A percentile compares a stretch with the other conserved stretches of the same genome.
These are phyloP conservation scores for Aspergillus mulundensis DNA, from an alignment of 495 filamentous ascomycete species.

Conservation along the genomic window DNA sequence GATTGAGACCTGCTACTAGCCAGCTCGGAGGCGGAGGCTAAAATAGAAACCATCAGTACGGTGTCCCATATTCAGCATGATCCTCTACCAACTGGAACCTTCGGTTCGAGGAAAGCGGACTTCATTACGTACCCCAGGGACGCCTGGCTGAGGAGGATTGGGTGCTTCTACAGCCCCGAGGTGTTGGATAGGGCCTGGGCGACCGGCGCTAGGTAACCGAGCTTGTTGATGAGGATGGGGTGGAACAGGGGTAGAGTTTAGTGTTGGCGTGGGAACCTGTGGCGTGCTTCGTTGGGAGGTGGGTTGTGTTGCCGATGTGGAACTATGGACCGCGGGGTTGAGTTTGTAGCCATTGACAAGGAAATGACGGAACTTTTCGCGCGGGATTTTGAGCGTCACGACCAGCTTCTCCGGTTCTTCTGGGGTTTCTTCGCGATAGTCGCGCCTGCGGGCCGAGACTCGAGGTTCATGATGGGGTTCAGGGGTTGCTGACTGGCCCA, in stretches of 20 bases:
- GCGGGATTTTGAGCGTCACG: constrained; percentile 68
- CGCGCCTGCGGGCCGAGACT: constrained; percentile 58
- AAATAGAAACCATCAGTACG: constrained; percentile 20
- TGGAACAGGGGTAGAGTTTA: constrained; percentile 49
- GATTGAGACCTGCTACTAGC: constrained; percentile 63
- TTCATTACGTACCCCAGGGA: constrained; percentile 52
- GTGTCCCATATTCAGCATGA: not conserved
- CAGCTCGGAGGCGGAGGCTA: constrained; percentile 77
- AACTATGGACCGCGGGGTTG: constrained; percentile 14
- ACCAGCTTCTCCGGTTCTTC: constrained; percentile 60
- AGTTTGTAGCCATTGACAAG: constrained; percentile 47
- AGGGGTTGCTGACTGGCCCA: constrained; percentile 86
- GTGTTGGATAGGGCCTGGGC: constrained; percentile 43
- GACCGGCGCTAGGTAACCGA: constrained; percentile 26
- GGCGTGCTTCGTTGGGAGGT: constrained; percentile 50
- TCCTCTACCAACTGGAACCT: not conserved
- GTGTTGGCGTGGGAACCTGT: constrained; percentile 50
- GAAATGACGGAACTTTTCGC: constrained; percentile 56
- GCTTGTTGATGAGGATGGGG: constrained; percentile 39
- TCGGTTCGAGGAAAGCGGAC: constrained; percentile 7
- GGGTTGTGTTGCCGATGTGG: constrained; percentile 29
- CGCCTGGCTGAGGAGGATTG: constrained; percentile 52
- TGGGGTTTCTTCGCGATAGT: constrained; percentile 66
- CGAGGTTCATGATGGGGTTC: constrained; percentile 73
- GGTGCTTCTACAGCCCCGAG: constrained; percentile 61